phyloP scores from a whole-genome alignment of 2,329 filamentous ascomycete genomes.

The Fusarium oxysporum region DNA sequence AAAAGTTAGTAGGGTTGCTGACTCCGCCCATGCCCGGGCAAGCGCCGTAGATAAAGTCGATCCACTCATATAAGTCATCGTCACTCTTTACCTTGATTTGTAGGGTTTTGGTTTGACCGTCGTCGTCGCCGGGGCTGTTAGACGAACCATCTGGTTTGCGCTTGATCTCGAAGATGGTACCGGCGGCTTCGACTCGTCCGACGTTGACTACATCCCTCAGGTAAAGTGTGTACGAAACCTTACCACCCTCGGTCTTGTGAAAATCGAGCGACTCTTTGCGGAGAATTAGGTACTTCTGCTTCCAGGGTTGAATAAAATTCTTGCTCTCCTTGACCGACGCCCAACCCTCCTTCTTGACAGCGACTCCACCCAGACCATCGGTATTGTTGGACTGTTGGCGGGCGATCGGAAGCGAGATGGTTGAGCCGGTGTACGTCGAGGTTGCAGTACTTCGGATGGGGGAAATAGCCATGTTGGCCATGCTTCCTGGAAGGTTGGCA shows the following conservation, averaged over 20 bases:
- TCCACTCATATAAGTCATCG: slow-evolving; percentile 98
- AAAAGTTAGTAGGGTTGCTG: slow-evolving; percentile 98
- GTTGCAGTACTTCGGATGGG: slow-evolving; percentile 74
- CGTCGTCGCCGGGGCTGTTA: slow-evolving; percentile 79
- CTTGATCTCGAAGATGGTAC: slow-evolving; percentile 94
- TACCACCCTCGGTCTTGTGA: slow-evolving; percentile 89
- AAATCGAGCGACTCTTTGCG: slow-evolving; percentile 95
- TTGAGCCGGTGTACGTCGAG: slow-evolving; percentile 59
- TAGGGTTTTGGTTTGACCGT: slow-evolving; percentile 83
- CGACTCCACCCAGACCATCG: slow-evolving; percentile 74
- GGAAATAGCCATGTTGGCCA: slow-evolving; percentile 82
- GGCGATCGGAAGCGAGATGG: slow-evolving; percentile 77
- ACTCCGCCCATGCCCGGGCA: slow-evolving; percentile 98
- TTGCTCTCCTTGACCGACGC: slow-evolving; percentile 91
- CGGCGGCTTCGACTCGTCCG: slow-evolving; percentile 88
- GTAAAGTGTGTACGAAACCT: slow-evolving; percentile 85
- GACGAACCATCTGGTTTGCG: slow-evolving; percentile 76
- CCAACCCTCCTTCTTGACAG: slow-evolving; percentile 84
- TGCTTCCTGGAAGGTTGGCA: slow-evolving; percentile 79
- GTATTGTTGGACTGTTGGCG: slow-evolving; percentile 70
- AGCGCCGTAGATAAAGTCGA: slow-evolving; percentile 95
- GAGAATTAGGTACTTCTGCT: slow-evolving; percentile 90
- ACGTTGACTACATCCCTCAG: slow-evolving; percentile 91
- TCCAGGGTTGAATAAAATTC: slow-evolving; percentile 87
- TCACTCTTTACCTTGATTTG: slow-evolving; percentile 95